Conservation (phyloP, 202 grass and related monocot genomes). For the Schoenoplectus triqueter region DNA sequence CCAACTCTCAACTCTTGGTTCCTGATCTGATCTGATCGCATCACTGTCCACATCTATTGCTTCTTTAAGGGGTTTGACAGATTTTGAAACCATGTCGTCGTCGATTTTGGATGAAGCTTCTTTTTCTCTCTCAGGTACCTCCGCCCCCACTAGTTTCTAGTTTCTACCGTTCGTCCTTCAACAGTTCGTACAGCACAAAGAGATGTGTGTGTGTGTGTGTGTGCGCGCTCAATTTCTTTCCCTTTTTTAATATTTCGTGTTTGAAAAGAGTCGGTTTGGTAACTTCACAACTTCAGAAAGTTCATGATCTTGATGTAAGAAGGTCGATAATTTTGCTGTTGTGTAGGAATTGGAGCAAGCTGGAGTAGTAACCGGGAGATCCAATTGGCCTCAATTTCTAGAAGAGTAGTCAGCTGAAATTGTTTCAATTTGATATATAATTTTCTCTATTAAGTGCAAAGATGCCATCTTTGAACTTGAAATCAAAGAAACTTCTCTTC, state of each 20-base stretch:
- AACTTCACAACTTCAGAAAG: background rate
- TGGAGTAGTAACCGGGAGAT: background rate
- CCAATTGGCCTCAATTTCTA: background rate
- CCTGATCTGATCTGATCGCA: background rate
- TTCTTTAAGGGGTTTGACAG: slow-evolving; percentile 3
- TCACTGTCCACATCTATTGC: background rate
- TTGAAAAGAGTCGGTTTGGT: background rate
- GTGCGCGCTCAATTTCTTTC: background rate
- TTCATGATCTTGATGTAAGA: background rate
- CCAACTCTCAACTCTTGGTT: background rate
- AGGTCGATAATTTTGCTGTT: background rate
- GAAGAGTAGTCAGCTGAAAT: too few relatives aligned
- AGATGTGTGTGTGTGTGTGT: background rate
- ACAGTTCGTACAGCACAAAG: background rate
- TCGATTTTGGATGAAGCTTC: slow-evolving; percentile 5
- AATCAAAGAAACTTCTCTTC: slow-evolving; percentile 61
- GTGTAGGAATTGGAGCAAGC: background rate
- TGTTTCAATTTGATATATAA: background rate
- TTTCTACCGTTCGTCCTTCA: background rate
- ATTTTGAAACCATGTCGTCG: background rate
- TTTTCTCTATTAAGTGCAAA: slow-evolving; percentile 24
- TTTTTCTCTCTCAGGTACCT: slow-evolving; percentile 24
- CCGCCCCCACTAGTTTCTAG: background rate
- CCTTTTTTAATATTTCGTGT: background rate
- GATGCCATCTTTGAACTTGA: slow-evolving; percentile 34